A percentile compares a stretch with the other conserved stretches of the same genome.
Conservation (phyloP, 495 filamentous ascomycete genomes). For the Cercophora sp. region DNA sequence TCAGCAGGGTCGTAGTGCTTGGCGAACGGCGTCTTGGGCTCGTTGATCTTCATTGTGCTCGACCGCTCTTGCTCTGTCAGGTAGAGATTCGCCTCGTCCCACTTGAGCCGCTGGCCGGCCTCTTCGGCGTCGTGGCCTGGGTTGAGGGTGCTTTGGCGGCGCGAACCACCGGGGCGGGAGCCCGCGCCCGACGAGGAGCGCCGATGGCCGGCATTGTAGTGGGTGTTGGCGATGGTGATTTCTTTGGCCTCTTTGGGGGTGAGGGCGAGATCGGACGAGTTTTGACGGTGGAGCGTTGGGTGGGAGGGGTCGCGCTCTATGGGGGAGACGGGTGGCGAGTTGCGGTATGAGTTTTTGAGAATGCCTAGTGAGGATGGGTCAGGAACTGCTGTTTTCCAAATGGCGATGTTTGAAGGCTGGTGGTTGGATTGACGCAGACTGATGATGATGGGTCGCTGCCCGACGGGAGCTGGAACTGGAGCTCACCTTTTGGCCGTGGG, state of each 20-base stretch:
- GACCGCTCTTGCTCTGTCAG: conserved; percentile 92
- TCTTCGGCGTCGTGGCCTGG: conserved; percentile 33
- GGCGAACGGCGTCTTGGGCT: conserved; percentile 96
- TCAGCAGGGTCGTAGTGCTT: conserved; percentile 84
- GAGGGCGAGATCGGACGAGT: conserved; percentile 28
- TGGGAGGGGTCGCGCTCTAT: conserved; percentile 26
- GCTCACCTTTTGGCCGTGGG: conserved; percentile 75
- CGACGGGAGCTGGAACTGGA: background rate
- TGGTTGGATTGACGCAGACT: too few relatives aligned
- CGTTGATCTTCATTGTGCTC: conserved; percentile 96
- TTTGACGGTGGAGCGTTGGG: conserved; percentile 32
- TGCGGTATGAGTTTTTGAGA: conserved; percentile 80
- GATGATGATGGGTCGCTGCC: too few relatives aligned
- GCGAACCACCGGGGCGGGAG: conserved; percentile 52
- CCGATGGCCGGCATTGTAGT: conserved; percentile 88
- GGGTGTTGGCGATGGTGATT: conserved; percentile 85
- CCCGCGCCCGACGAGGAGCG: conserved; percentile 70
- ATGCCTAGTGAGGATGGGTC: conserved; percentile 64
- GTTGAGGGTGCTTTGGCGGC: conserved; percentile 61
- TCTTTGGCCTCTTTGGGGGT: conserved; percentile 68
- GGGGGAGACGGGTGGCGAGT: conserved; percentile 51
- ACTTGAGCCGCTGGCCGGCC: conserved; percentile 71
- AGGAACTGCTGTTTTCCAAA: too few relatives aligned
- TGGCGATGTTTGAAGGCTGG: too few relatives aligned
- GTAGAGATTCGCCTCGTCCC: conserved; percentile 97